Evolutionary conservation across 2,329 filamentous ascomycete genomes (phyloP).

Genomic region (Fusarium sterilihyphosum): DNA sequence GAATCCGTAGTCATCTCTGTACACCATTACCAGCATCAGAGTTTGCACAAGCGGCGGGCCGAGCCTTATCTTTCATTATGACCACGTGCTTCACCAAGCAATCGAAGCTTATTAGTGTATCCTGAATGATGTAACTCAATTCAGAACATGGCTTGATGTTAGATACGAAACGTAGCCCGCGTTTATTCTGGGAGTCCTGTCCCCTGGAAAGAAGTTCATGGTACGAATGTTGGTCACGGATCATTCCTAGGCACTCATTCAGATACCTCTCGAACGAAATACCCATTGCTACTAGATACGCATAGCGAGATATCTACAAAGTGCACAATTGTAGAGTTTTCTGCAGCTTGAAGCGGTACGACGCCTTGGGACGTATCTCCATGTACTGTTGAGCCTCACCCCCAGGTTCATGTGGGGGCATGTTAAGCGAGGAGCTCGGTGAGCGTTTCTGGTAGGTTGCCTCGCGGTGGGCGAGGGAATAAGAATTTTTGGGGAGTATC

Average conservation of each 20-base stretch:
- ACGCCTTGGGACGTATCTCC: not conserved
- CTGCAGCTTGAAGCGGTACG: not conserved
- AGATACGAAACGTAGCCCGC: not conserved
- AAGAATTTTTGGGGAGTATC: not conserved
- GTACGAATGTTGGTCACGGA: not conserved
- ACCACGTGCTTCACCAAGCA: slow-evolving; percentile 11
- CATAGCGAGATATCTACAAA: slow-evolving; percentile 14
- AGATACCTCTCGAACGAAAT: not conserved
- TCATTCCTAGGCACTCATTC: not conserved
- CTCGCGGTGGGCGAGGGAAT: slow-evolving; percentile 1
- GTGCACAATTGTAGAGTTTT: not conserved
- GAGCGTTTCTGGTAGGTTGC: slow-evolving; percentile 30
- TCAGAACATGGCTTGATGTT: not conserved
- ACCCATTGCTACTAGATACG: not conserved
- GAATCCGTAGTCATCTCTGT: not conserved
- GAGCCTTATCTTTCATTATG: slow-evolving; percentile 27
- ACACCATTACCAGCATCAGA: slow-evolving; percentile 9
- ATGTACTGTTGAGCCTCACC: slow-evolving; percentile 21
- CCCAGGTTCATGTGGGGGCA: slow-evolving; percentile 15
- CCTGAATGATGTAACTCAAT: not conserved
- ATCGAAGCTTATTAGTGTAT: slow-evolving; percentile 1
- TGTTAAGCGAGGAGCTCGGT: slow-evolving; percentile 21
- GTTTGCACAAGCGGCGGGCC: slow-evolving; percentile 35
- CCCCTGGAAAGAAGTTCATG: not conserved
- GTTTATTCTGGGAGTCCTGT: not conserved